Evolutionary conservation across 495 filamentous ascomycete species (phyloP), one percentile per base, ranked within the genome.

Genomic region (Neurospora sp.): DNA sequence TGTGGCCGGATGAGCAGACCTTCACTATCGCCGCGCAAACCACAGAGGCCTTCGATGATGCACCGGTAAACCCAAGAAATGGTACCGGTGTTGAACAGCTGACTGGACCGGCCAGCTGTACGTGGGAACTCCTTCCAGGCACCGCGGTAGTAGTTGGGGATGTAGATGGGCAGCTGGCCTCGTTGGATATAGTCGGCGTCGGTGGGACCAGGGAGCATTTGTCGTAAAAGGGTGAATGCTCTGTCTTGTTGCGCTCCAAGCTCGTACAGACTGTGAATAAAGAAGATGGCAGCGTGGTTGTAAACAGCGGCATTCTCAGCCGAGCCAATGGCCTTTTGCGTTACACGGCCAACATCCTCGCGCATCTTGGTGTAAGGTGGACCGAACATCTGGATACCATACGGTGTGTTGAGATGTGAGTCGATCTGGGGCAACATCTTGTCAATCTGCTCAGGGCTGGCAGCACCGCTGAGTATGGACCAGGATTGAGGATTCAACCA

Each of bases 141-240:
- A 10, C 87, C 87, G 40, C 87, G 85, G 76, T 88, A 88, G 75
- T 88, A 88, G 74, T 88, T 88, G 31, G 87, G 87, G 18, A 88
- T 85, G 74, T 84, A 88, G 37, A 88, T 81, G 41, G 87, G 87
- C 69, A 88, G 77, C 79, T 88, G 87, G 9, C 87, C 87, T 20
- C 87, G 82, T 77, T 86, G 85, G 35, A 82, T 70, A 75, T 88
- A 88, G 74, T 88, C 87, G 40, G 80, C 81, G 40, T 86, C 82
- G 69, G 71, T 78, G 1, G 87, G 87, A 8, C 87, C 87, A 1
- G 87, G 87, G 18, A 88, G 78, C 75, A 88, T 82, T 77, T 87
- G 84, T 4, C 87, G 82, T 10, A 88, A 79, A 8, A 83, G 76
- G 11, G 77, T 80, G 77, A 83, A 88, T 20, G 87, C 87, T 11